Evolutionary conservation across 2,329 filamentous ascomycete species (phyloP).

Genomic region (Cercospora citrullina): DNA sequence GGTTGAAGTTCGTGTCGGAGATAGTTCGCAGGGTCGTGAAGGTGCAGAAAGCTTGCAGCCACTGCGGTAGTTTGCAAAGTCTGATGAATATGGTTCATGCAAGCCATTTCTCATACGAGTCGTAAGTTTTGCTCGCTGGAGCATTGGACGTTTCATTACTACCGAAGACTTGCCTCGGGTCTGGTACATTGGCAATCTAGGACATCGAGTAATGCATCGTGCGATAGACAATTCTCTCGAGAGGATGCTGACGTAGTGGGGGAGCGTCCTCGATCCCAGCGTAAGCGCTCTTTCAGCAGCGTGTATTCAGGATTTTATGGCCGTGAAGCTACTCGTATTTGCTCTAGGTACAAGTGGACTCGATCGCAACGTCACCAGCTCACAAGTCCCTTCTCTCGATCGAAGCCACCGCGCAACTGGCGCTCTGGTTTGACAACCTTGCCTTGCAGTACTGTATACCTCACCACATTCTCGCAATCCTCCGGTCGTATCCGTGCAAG

Average conservation of each 20-base stretch:
- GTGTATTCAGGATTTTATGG: neutral
- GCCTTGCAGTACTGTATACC: constrained; percentile 85
- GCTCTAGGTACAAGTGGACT: neutral
- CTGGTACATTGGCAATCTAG: neutral
- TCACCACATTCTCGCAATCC: constrained; percentile 89
- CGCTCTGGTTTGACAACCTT: constrained; percentile 88
- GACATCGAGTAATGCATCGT: neutral
- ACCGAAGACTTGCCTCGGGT: neutral
- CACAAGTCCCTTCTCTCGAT: constrained; percentile 73
- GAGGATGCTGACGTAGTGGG: neutral
- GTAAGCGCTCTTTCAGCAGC: neutral
- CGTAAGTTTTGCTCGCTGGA: neutral
- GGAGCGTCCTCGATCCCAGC: neutral
- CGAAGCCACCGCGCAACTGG: constrained; percentile 88
- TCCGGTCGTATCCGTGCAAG: constrained; percentile 79
- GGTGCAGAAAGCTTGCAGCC: neutral
- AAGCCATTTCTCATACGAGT: neutral
- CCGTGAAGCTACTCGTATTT: neutral
- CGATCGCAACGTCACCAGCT: constrained; percentile 81
- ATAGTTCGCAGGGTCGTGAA: neutral
- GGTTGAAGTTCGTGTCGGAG: neutral
- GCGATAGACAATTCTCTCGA: neutral
- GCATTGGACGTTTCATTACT: neutral
- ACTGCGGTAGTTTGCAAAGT: neutral
- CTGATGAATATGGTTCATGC: neutral